Conservation (phyloP, 495 filamentous ascomycete genomes). For the Penicillium canariense region DNA sequence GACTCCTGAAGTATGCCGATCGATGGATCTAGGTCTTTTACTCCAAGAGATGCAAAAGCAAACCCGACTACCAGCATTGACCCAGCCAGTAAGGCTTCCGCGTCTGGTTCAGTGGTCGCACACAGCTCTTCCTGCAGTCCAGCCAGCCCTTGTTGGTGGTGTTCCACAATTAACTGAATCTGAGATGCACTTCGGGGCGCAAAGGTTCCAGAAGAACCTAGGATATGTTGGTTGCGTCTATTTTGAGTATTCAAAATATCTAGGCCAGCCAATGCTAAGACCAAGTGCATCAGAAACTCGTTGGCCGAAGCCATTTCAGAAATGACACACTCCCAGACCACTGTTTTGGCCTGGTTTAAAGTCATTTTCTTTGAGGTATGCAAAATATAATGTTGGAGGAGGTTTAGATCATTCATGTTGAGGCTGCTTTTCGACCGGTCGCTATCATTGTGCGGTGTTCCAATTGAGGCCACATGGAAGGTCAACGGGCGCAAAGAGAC, state of each 20-base stretch:
- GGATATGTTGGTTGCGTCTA: neutral
- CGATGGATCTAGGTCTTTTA: slow-evolving; percentile 9
- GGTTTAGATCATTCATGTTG: slow-evolving; percentile 25
- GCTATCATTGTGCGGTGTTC: neutral
- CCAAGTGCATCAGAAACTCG: slow-evolving; percentile 14
- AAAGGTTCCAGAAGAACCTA: neutral
- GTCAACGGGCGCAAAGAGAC: slow-evolving; percentile 7
- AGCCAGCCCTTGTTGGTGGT: slow-evolving; percentile 26
- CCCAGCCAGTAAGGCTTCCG: slow-evolving; percentile 16
- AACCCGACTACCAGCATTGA: slow-evolving; percentile 25
- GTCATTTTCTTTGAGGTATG: slow-evolving; percentile 24
- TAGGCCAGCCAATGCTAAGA: slow-evolving; percentile 27
- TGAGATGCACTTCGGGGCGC: neutral
- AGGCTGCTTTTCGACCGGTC: neutral
- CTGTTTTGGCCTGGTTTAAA: slow-evolving; percentile 8
- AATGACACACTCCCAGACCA: slow-evolving; percentile 24
- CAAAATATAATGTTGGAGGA: slow-evolving; percentile 22
- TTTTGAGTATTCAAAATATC: slow-evolving; percentile 9
- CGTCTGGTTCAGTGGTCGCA: slow-evolving; percentile 1
- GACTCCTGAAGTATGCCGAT: neutral
- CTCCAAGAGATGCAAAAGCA: slow-evolving; percentile 23
- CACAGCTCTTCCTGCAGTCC: slow-evolving; percentile 21
- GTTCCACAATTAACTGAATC: slow-evolving; percentile 17
- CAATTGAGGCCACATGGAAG: slow-evolving; percentile 1
- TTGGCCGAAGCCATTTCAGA: slow-evolving; percentile 15